Evolutionary conservation across 768 basidiomycete species (phyloP).

Genomic region (Rhodocollybia butyracea): DNA sequence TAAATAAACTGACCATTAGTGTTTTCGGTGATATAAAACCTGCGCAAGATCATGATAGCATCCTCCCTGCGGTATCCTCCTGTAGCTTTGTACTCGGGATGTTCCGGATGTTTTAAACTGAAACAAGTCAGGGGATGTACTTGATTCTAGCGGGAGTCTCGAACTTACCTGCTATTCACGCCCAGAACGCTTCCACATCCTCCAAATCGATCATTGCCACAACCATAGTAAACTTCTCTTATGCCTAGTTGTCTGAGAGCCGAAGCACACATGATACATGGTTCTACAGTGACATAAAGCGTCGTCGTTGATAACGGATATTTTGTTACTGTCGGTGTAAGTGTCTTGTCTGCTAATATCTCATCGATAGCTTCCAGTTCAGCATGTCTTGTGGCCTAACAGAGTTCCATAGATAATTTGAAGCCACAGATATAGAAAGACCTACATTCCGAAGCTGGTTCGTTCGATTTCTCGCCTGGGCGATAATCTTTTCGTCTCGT

Average conservation of each 20-base stretch:
- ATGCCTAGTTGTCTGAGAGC: constrained; percentile 94
- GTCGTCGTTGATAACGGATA: constrained; percentile 77
- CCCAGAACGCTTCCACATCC: constrained; percentile 94
- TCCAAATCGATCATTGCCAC: constrained; percentile 93
- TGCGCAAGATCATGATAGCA: constrained; percentile 80
- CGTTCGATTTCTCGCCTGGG: constrained; percentile 87
- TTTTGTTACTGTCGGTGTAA: constrained; percentile 46
- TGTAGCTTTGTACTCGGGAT: constrained; percentile 69
- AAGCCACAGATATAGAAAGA: neutral
- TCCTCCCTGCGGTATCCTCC: constrained; percentile 80
- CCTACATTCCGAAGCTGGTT: constrained; percentile 90
- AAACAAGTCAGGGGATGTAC: constrained; percentile 1
- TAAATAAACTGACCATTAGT: constrained; percentile 59
- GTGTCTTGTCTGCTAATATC: constrained; percentile 61
- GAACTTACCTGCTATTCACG: constrained; percentile 69
- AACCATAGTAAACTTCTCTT: constrained; percentile 87
- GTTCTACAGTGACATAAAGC: constrained; percentile 97
- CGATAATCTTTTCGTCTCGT: constrained; percentile 70
- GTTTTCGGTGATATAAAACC: constrained; percentile 94
- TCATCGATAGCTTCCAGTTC: constrained; percentile 95
- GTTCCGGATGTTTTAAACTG: constrained; percentile 70
- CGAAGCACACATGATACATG: constrained; percentile 98
- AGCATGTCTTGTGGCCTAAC: constrained; percentile 92
- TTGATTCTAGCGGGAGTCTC: neutral
- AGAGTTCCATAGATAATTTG: neutral